Conservation (phyloP, 176 grass and related monocot genomes). For the Triticum dicoccoides region DNA sequence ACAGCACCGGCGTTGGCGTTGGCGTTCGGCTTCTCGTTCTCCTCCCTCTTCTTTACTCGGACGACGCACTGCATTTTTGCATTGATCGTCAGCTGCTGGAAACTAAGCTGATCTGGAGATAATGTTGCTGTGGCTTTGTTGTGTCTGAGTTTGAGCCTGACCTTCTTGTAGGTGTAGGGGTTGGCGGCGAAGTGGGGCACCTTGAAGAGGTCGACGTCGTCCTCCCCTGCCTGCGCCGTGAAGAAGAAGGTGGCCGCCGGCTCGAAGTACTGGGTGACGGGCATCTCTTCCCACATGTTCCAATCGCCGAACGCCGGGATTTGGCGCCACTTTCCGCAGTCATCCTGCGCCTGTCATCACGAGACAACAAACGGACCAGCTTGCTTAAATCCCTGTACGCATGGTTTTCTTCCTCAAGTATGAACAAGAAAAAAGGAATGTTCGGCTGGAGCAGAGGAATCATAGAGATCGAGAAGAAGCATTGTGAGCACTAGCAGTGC, state of each 20-base stretch:
- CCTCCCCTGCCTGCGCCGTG: constrained; percentile 47
- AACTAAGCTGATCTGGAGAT: too few relatives aligned
- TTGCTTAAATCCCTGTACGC: not conserved
- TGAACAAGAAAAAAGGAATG: not conserved
- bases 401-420: not conserved
- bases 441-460: not conserved
- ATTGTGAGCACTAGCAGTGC: not conserved
- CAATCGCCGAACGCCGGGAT: constrained; percentile 75
- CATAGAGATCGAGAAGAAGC: not conserved
- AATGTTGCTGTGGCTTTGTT: not conserved
- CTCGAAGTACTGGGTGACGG: constrained; percentile 72
- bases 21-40: constrained; percentile 25
- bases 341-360: constrained; percentile 31
- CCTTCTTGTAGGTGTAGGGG: constrained; percentile 64
- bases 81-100: not conserved
- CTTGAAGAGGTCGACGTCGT: constrained; percentile 72
- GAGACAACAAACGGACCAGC: not conserved
- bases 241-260: constrained; percentile 59
- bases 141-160: not conserved
- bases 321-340: constrained; percentile 53
- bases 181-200: constrained; percentile 58
- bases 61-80: constrained; percentile 39
- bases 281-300: constrained; percentile 74
- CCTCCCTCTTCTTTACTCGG: constrained; percentile 47
- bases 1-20: not conserved